These are phyloP conservation scores for Salvia rosmarinus DNA, from an alignment of 257 asterid genomes.

Conservation along the genomic window DNA sequence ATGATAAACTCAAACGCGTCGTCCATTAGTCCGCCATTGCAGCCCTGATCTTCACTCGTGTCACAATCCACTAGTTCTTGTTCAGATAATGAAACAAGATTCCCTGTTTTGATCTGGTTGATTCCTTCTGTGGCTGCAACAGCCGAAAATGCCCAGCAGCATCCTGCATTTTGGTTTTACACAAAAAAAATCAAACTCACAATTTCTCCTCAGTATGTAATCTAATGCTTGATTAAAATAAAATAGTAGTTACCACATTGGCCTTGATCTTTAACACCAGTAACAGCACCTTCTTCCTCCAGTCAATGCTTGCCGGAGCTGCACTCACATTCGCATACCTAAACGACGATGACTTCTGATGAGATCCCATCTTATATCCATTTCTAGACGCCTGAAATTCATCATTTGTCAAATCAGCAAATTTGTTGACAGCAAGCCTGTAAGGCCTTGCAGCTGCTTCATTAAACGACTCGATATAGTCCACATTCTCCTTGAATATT, in stretches of 20 bases:
- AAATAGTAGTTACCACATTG: constrained; percentile 42
- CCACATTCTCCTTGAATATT: constrained; percentile 41
- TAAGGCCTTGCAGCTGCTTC: constrained; percentile 33
- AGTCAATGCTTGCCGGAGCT: constrained; percentile 38
- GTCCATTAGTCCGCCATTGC: constrained; percentile 44
- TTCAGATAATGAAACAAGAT: constrained; percentile 37
- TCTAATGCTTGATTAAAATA: constrained; percentile 30
- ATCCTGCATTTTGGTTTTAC: constrained; percentile 26
- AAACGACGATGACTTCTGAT: constrained; percentile 8
- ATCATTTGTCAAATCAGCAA: constrained; percentile 47
- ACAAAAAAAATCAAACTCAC: neutral
- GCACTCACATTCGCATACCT: constrained; percentile 36
- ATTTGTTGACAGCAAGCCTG: constrained; percentile 42
- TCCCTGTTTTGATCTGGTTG: constrained; percentile 35
- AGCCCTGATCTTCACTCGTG: constrained; percentile 34
- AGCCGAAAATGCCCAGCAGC: constrained; percentile 48
- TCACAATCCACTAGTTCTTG: constrained; percentile 47
- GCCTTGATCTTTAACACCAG: constrained; percentile 44
- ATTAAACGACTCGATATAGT: constrained; percentile 40
- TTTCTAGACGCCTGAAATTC: constrained; percentile 38
- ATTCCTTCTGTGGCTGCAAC: constrained; percentile 49
- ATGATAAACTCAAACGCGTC: constrained; percentile 39
- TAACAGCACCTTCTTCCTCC: constrained; percentile 42
- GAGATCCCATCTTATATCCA: constrained; percentile 35
- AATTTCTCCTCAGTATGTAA: neutral